Conservation (phyloP, 2,329 filamentous ascomycete genomes). For the Ophiocordyceps camponoti-leonardi region DNA sequence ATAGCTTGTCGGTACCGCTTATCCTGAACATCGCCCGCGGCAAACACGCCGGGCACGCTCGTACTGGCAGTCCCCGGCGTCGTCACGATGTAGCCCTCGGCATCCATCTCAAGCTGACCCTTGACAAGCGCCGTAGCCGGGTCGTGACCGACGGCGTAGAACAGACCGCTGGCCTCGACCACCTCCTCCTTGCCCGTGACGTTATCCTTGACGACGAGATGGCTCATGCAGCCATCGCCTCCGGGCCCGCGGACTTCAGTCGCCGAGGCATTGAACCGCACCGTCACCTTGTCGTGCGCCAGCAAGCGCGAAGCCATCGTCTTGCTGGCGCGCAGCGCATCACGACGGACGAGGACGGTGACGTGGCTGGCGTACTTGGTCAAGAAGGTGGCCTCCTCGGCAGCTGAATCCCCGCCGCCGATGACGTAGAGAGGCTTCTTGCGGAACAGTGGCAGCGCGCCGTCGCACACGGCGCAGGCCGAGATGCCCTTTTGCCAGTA, state of each 20-base stretch:
- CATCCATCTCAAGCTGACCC: constrained; percentile 74
- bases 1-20: constrained; percentile 97
- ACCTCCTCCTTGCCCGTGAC: constrained; percentile 61
- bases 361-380: constrained; percentile 96
- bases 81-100: constrained; percentile 81
- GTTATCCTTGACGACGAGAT: constrained; percentile 68
- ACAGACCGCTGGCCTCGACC: constrained; percentile 80
- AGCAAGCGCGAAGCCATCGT: constrained; percentile 82
- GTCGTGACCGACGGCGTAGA: constrained; percentile 95
- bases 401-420: constrained; percentile 88
- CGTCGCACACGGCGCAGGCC: constrained; percentile 94
- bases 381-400: constrained; percentile 92
- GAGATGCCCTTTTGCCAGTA: constrained; percentile 98
- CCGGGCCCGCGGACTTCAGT: constrained; percentile 55
- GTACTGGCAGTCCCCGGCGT: constrained; percentile 78
- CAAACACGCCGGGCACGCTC: constrained; percentile 81
- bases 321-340: constrained; percentile 72
- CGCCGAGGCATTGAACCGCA: constrained; percentile 69
- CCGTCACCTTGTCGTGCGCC: constrained; percentile 74
- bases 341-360: constrained; percentile 78
- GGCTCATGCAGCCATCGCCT: constrained; percentile 72
- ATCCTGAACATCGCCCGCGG: constrained; percentile 94
- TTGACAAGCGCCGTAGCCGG: constrained; percentile 84
- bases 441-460: constrained; percentile 90
- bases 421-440: constrained; percentile 94